Base-by-base conservation (phyloP, 352 stramenopile species). In the Aphanomyces euteiches region DNA sequence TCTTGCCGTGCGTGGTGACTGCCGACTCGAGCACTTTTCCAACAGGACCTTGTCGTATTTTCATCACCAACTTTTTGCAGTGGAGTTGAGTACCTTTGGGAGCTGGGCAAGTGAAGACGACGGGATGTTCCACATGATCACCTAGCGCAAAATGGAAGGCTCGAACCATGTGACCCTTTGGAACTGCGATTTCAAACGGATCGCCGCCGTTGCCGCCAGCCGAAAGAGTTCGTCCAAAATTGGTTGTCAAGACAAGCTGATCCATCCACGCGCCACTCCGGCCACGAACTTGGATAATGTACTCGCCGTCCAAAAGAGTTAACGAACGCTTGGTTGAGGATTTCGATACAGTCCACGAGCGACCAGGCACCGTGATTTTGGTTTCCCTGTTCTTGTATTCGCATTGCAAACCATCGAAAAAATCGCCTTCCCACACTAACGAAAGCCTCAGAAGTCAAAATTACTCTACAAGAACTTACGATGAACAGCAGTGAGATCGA, bases 261-360 rank as follows among this genome's bases (percentile, higher is more conserved):
- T 95, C 87, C 3, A 73, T 92, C 87, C 87, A 95, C 54, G 84
- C 85, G 6, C 87, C 87, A 39, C 90, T 91, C 2, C 82, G 79
- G 13, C 87, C 87, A 58, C 74, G 74, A 12, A 93, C 63, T 41
- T 69, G 57, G 1, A 68, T 73, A 39, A 95, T 70, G 21, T 81
- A 72, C 60, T 95, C 87, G 36, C 82, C 76, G 21, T 70, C 60
- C 17, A 87, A 50, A 28, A 95, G 56, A 2, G 72, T 17, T 47
- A 72, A 13, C 54, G 63, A 63, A 15, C 28, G 39, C 28, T n/a
- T 43, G 4, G 72, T 75, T 28, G 28, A 28, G 47, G 34, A 21
- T 8, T 56, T 76, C 2, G 60, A 72, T 5, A 5, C 72, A 1
- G 56, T 37, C n/a, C 38, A 47, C 10, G 17, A 21, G 50, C 34